phyloP scores from a whole-genome alignment of 2,329 filamentous ascomycete species.

The Bipolaris bicolor region DNA sequence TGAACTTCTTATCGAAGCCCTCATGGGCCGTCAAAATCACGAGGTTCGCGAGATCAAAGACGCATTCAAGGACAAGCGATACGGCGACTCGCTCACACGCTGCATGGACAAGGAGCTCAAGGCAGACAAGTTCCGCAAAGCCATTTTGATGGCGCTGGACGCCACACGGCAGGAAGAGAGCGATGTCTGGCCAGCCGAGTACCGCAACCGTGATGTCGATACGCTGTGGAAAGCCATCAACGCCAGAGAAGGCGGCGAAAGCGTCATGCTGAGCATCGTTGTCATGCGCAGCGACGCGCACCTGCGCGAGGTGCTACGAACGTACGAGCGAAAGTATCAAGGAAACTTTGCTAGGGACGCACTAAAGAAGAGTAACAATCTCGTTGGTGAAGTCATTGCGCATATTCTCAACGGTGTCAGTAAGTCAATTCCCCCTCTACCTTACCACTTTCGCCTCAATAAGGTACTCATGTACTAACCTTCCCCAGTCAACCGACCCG shows the following conservation, averaged over 20 bases:
- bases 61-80: slow-evolving; percentile 89
- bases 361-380: slow-evolving; percentile 84
- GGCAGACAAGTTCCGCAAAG: slow-evolving; percentile 93
- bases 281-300: slow-evolving; percentile 81
- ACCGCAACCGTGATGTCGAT: slow-evolving; percentile 68
- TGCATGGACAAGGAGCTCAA: slow-evolving; percentile 94
- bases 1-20: slow-evolving; percentile 87
- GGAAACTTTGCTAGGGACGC: slow-evolving; percentile 88
- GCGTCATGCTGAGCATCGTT: slow-evolving; percentile 83
- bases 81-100: slow-evolving; percentile 76
- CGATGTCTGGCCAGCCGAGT: slow-evolving; percentile 65
- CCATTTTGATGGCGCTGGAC: slow-evolving; percentile 82
- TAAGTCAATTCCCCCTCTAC: background rate
- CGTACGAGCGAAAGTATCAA: slow-evolving; percentile 75
- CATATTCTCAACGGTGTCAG: slow-evolving; percentile 94
- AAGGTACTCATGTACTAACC: background rate
- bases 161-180: slow-evolving; percentile 82
- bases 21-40: slow-evolving; percentile 89
- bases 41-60: slow-evolving; percentile 88
- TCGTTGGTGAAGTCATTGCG: slow-evolving; percentile 91
- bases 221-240: slow-evolving; percentile 73
- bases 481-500: slow-evolving; percentile 78
- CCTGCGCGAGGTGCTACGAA: slow-evolving; percentile 75
- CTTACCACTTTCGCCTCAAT: background rate
- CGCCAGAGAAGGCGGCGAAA: slow-evolving; percentile 80